These are phyloP conservation scores for Ophiostoma sp. DNA, from an alignment of 2,329 filamentous ascomycete genomes.

Conservation along the genomic window DNA sequence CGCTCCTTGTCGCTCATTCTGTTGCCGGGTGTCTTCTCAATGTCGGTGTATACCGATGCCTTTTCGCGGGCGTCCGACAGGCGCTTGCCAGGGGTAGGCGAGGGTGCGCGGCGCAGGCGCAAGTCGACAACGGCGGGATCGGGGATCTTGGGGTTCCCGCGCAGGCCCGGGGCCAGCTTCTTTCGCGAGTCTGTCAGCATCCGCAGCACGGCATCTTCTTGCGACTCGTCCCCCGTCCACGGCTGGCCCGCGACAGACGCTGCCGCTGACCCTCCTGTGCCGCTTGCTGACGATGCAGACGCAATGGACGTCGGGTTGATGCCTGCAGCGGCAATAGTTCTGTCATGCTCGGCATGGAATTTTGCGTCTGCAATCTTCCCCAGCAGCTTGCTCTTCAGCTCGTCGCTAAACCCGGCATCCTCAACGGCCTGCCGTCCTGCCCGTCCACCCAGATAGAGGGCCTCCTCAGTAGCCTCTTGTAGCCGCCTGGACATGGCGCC, in stretches of 20 bases:
- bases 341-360: conserved; percentile 48
- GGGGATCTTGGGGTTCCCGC: conserved; percentile 44
- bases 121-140: conserved; percentile 46
- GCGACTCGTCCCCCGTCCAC: conserved; percentile 73
- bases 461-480: conserved; percentile 59
- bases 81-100: conserved; percentile 42
- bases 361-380: conserved; percentile 52
- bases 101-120: conserved; percentile 41
- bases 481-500: conserved; percentile 54
- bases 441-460: conserved; percentile 52
- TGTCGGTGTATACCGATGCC: conserved; percentile 45
- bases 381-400: conserved; percentile 55
- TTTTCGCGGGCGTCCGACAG: conserved; percentile 53
- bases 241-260: conserved; percentile 56
- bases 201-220: conserved; percentile 70
- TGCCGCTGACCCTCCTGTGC: conserved; percentile 56
- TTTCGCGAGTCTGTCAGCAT: conserved; percentile 81
- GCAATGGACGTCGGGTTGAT: conserved; percentile 24
- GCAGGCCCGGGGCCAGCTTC: conserved; percentile 51
- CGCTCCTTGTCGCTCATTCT: conserved; percentile 42
- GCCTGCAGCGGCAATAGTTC: conserved; percentile 45
- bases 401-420: conserved; percentile 59
- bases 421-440: conserved; percentile 56
- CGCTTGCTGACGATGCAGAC: conserved; percentile 4
- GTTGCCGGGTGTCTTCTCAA: conserved; percentile 25